These are phyloP conservation scores for Pyrrhoderma noxium DNA, from an alignment of 1,284 basidiomycete species.

Conservation along the genomic window DNA sequence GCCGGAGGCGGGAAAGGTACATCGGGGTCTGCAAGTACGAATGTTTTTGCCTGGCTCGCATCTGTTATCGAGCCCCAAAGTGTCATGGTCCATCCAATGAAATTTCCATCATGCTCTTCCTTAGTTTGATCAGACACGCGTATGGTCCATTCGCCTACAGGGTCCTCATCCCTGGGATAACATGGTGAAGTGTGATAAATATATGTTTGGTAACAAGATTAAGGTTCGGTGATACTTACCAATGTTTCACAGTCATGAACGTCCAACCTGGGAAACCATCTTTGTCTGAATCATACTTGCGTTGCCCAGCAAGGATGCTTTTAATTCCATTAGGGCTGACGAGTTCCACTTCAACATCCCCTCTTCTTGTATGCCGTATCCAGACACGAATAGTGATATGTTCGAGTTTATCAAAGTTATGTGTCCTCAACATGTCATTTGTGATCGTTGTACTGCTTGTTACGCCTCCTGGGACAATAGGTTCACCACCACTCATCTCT, in stretches of 20 bases:
- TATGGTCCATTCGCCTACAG: constrained; percentile 90
- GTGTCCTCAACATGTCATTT: constrained; percentile 55
- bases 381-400: constrained; percentile 92
- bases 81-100: constrained; percentile 89
- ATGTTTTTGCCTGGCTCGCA: constrained; percentile 58
- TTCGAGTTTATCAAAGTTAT: constrained; percentile 86
- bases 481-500: constrained; percentile 55
- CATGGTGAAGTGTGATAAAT: constrained; percentile 19
- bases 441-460: constrained; percentile 66
- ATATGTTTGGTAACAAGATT: constrained; percentile 1
- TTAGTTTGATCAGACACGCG: constrained; percentile 71
- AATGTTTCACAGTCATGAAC: constrained; percentile 98
- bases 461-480: constrained; percentile 65
- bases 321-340: constrained; percentile 81
- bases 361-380: constrained; percentile 82
- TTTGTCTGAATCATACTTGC: constrained; percentile 61
- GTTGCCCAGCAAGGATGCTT: constrained; percentile 75
- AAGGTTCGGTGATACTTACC: constrained; percentile 45
- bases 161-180: constrained; percentile 79
- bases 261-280: constrained; percentile 89
- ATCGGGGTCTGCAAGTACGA: constrained; percentile 51
- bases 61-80: constrained; percentile 92
- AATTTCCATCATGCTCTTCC: constrained; percentile 60
- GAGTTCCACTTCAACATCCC: constrained; percentile 91
- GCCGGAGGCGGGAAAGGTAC: constrained; percentile 48